phyloP scores from a whole-genome alignment of 1,139 yeast genomes.

The Taphrina betulina region DNA sequence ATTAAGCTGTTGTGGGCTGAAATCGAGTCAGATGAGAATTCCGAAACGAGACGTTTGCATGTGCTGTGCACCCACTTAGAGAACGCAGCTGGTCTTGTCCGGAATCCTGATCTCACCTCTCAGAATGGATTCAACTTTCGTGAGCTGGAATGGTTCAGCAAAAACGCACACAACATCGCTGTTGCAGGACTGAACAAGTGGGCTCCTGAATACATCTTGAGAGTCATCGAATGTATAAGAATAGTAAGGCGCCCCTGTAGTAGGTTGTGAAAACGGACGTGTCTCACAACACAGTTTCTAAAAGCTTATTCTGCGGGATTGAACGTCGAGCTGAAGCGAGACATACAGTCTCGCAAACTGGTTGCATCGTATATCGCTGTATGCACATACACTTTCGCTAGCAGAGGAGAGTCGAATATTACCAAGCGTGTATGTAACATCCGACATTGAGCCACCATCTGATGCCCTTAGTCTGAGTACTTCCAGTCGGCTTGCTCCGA shows the following conservation, averaged over 20 bases:
- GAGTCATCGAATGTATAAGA: neutral
- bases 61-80: constrained; percentile 34
- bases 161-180: constrained; percentile 37
- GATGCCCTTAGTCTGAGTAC: too few species aligned
- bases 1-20: constrained; percentile 28
- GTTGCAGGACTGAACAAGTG: constrained; percentile 12
- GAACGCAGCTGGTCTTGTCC: constrained; percentile 21
- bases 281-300: neutral
- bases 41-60: constrained; percentile 16
- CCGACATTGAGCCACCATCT: too few species aligned
- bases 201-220: neutral
- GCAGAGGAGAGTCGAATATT: neutral
- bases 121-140: constrained; percentile 28
- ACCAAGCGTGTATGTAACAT: too few species aligned
- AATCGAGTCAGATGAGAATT: constrained; percentile 12
- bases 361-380: neutral
- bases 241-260: neutral
- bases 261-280: neutral
- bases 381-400: neutral
- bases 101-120: neutral
- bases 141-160: constrained; percentile 37
- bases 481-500: too few species aligned
- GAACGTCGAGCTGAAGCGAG: neutral
- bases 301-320: neutral
- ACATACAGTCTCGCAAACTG: neutral